Evolutionary conservation across 768 basidiomycete species (phyloP).

Genomic region (Hericium alpestre): DNA sequence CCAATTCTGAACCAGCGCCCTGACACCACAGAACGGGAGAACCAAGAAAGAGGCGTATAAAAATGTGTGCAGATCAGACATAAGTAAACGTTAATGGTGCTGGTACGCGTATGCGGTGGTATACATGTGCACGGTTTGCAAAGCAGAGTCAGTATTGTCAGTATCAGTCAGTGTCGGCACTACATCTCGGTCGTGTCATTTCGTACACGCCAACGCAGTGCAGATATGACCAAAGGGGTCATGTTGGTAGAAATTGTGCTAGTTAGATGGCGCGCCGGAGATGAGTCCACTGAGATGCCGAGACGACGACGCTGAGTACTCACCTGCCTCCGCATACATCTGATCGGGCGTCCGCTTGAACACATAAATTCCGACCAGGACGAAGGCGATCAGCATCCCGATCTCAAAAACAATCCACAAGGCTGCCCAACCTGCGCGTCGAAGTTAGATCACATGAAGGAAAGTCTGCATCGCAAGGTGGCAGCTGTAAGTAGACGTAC

Average conservation of each 20-base stretch:
- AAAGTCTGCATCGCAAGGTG: no score
- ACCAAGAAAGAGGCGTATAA: no score
- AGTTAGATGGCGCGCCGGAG: not conserved
- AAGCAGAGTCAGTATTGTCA: not conserved
- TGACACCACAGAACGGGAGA: no score
- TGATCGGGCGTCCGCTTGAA: slow-evolving; percentile 57
- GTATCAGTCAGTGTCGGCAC: not conserved
- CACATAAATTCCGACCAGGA: slow-evolving; percentile 67
- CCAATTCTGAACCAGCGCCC: no score
- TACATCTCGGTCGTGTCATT: not conserved
- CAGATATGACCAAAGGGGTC: not conserved
- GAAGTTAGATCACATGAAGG: no score
- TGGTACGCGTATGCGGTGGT: not conserved
- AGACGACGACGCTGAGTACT: slow-evolving; percentile 12
- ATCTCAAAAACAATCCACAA: slow-evolving; percentile 79
- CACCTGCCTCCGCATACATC: slow-evolving; percentile 69
- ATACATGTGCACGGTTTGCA: not conserved
- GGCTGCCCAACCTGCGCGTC: slow-evolving; percentile 63
- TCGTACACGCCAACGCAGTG: not conserved
- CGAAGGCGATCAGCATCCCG: slow-evolving; percentile 63
- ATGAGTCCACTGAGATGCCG: not conserved
- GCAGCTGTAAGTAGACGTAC: slow-evolving; percentile 28
- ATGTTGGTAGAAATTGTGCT: slow-evolving; percentile 4
- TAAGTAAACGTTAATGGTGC: no score
- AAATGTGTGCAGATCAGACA: no score